Conservation (phyloP, 441 rosid species). For the Gossypium schwendimanii region DNA sequence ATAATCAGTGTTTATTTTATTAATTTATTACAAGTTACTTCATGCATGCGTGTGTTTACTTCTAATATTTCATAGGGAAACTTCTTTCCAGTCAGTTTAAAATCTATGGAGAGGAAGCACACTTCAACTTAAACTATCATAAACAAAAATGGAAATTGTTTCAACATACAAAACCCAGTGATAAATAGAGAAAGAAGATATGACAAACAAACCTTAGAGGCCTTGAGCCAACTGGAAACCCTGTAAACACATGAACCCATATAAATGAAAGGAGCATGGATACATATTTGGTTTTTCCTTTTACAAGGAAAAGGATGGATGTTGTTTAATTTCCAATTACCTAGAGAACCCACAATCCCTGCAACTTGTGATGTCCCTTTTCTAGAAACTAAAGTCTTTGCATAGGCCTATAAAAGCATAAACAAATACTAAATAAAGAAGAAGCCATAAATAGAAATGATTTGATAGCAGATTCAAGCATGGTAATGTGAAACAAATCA, state of each 20-base stretch:
- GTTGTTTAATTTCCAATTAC: background rate
- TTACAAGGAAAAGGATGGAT: background rate
- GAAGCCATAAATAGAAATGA: background rate
- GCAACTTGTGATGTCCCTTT: background rate
- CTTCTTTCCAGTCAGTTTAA: background rate
- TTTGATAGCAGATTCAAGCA: background rate
- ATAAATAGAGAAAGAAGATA: background rate
- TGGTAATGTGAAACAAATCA: background rate
- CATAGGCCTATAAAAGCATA: background rate
- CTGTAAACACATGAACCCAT: background rate
- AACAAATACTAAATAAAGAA: background rate
- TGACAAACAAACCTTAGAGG: slow-evolving; percentile 1
- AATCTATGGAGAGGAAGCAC: background rate
- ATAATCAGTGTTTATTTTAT: background rate
- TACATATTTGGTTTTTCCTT: no score
- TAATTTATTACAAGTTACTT: background rate
- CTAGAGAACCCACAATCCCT: background rate
- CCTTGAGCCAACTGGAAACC: background rate
- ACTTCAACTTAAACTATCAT: background rate
- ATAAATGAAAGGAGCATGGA: background rate
- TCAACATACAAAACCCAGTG: background rate
- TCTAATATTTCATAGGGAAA: background rate
- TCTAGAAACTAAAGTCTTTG: background rate
- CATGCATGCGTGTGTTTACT: background rate
- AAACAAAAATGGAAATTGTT: background rate